phyloP scores from a whole-genome alignment of 495 filamentous ascomycete species.

The Trichoderma orchidacearum region DNA sequence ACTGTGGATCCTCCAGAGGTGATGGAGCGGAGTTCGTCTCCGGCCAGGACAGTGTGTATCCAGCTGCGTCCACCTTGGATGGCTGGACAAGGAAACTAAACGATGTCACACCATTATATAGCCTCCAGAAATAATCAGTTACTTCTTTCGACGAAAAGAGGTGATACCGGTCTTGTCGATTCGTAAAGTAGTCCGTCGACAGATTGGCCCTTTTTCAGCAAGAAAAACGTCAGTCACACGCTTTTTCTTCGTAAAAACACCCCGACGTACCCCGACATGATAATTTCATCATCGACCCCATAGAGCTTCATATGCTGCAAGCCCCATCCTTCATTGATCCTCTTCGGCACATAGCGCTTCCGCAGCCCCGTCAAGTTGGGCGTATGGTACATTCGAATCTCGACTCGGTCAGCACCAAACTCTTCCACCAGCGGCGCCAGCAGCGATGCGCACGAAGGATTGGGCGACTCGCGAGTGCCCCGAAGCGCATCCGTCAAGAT shows the following conservation, averaged over 20 bases:
- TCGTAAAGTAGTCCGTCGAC: constrained; percentile 90
- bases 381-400: constrained; percentile 95
- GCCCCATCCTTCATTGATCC: constrained; percentile 97
- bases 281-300: constrained; percentile 88
- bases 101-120: constrained; percentile 64
- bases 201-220: constrained; percentile 57
- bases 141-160: constrained; percentile 67
- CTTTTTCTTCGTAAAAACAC: too few species aligned
- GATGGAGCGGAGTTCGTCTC: constrained; percentile 53
- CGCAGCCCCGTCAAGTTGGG: constrained; percentile 82
- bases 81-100: constrained; percentile 73
- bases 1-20: constrained; percentile 53
- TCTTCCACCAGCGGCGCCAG: constrained; percentile 67
- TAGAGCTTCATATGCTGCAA: constrained; percentile 99
- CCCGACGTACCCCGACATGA: constrained; percentile 63
- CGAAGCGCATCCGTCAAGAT: constrained; percentile 88
- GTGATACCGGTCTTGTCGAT: constrained; percentile 90
- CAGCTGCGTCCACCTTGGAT: constrained; percentile 35
- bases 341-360: constrained; percentile 69
- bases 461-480: constrained; percentile 80
- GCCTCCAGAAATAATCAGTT: constrained; percentile 64
- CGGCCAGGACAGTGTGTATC: constrained; percentile 72
- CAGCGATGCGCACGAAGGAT: constrained; percentile 81
- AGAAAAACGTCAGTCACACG: background rate
- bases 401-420: constrained; percentile 75